Evolutionary conservation across 495 filamentous ascomycete species (phyloP), one percentile per base, ranked within the genome.

Genomic region (Cryomyces minteri): DNA sequence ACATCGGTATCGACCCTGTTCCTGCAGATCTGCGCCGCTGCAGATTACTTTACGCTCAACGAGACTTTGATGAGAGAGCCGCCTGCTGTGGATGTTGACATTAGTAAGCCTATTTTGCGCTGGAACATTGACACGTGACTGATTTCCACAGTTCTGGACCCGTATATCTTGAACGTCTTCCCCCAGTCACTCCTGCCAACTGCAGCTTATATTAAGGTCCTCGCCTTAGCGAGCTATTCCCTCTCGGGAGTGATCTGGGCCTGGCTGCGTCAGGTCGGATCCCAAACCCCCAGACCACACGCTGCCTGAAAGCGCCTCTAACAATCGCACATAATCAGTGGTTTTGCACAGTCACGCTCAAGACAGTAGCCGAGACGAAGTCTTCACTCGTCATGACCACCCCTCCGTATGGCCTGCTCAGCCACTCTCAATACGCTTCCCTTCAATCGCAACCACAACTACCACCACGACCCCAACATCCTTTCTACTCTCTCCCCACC

Each of bases 1-100:
- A 48, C 39, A 44, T 39, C 48, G 9, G 39, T 42, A 25, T 84
- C 84, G 11, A 55, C 76, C 10, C 68, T 94, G n/a, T 80, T 94
- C 48, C 73, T 98, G 10, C 79, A 75, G 31, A 66, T 96, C 42
- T 65, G 70, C 44, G 72, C 88, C 6, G 75, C 78, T 8, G 85
- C 90, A 44, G 85, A 86, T 47, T 98, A 86, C 65, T 92, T 78
- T 60, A 80, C 82, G 12, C 60, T 69, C 32, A 73, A 95, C 50
- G 55, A 65, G 40, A 70, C 72, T 2, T 67, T 94, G 51, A 95
- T 96, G 88, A 57, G 65, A 41, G 52, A 73, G 51, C 80, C 84
- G 8, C 81, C 82, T 4, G 69, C 75, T 1, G 85, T 95, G 18
- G 60, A 69, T 44, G 84, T 80, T 14, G 88, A 98, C 59, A 70